Evolutionary conservation across 441 rosid species (phyloP).

Genomic region (Populus hybrid): DNA sequence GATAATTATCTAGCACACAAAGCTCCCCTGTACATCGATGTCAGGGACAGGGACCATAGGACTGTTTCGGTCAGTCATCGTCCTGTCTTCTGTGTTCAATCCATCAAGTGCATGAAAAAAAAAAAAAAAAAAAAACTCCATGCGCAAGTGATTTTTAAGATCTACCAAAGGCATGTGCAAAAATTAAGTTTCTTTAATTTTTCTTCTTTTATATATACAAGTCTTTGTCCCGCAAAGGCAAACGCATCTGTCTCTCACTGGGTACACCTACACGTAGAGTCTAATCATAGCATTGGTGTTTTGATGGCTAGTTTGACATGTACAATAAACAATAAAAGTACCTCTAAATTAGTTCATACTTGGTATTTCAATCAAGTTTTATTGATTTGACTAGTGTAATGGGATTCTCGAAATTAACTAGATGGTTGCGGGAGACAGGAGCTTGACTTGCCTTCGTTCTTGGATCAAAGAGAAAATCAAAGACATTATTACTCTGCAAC

Average conservation of each 20-base stretch:
- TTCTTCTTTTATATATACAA: too few relatives aligned
- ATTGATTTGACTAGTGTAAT: too few relatives aligned
- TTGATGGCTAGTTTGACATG: background rate
- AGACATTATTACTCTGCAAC: too few relatives aligned
- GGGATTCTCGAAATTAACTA: too few relatives aligned
- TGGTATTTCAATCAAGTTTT: too few relatives aligned
- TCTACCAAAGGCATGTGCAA: background rate
- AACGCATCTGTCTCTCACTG: too few relatives aligned
- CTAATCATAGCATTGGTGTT: background rate
- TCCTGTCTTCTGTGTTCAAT: background rate
- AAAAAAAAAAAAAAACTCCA: background rate
- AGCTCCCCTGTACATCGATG: background rate
- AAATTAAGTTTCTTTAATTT: too few relatives aligned
- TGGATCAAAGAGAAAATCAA: too few relatives aligned
- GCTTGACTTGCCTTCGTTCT: too few relatives aligned
- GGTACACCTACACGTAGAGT: background rate
- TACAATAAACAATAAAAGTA: background rate
- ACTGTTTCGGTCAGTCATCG: conserved; percentile 1
- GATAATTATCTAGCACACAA: conserved; percentile 8
- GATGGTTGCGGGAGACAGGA: too few relatives aligned
- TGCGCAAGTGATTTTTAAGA: background rate
- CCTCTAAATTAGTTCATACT: too few relatives aligned
- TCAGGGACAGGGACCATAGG: conserved; percentile 1
- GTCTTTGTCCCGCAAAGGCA: too few relatives aligned
- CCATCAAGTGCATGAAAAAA: background rate